phyloP scores from a whole-genome alignment of 768 basidiomycete genomes.

The Termitomyces sp. region DNA sequence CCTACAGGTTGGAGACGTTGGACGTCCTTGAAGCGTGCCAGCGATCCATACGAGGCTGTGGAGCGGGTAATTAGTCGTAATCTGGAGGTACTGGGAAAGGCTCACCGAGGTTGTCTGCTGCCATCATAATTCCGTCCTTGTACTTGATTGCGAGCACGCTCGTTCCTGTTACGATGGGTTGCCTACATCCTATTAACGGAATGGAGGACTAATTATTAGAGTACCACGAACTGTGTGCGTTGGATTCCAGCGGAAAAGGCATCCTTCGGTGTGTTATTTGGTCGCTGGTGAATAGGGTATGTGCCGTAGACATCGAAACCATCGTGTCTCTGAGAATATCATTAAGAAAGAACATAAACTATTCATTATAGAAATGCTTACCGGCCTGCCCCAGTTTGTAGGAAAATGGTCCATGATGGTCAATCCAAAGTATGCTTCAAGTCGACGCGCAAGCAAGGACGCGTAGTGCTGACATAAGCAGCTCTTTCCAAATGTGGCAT shows the following conservation, averaged over 20 bases:
- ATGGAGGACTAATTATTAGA: neutral
- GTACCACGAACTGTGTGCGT: constrained; percentile 67
- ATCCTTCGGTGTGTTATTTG: constrained; percentile 49
- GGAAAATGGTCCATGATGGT: constrained; percentile 78
- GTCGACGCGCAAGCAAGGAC: constrained; percentile 22
- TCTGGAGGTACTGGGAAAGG: constrained; percentile 6
- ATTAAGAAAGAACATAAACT: neutral
- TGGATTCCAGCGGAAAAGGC: constrained; percentile 66
- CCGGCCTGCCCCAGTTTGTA: constrained; percentile 80
- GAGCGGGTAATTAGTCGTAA: neutral
- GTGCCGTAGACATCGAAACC: constrained; percentile 74
- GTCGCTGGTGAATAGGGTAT: constrained; percentile 68
- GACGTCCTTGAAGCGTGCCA: constrained; percentile 94
- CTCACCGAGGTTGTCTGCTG: constrained; percentile 94
- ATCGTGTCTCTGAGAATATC: constrained; percentile 60
- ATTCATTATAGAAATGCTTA: constrained; percentile 29
- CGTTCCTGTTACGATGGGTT: constrained; percentile 97
- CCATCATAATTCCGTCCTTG: constrained; percentile 98
- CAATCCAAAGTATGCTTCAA: neutral
- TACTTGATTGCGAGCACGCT: constrained; percentile 92
- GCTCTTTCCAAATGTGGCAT: constrained; percentile 4
- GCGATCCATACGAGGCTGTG: constrained; percentile 92
- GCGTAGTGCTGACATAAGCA: constrained; percentile 20
- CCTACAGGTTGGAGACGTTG: constrained; percentile 87
- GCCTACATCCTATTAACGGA: constrained; percentile 40